Evolutionary conservation across 2,329 filamentous ascomycete genomes (phyloP), one percentile per base, ranked within the genome.

Genomic region (Aspergillus sp.): DNA sequence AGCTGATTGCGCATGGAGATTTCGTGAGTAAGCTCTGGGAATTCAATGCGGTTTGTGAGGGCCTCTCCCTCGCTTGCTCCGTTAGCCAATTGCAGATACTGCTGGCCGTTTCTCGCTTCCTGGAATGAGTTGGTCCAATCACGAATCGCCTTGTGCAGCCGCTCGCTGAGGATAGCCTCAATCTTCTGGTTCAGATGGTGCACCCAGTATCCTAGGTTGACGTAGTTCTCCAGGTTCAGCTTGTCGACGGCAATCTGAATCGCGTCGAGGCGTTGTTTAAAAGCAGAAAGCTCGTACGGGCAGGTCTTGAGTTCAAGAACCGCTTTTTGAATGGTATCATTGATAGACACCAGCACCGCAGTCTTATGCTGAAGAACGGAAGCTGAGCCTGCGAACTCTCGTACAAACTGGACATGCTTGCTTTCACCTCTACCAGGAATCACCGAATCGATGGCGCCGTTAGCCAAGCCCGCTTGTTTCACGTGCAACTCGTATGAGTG

Each of bases 1-100:
- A 97, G 91, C 76, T 99, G 95, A 71, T 98, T 98, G 34, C 92
- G 91, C 92, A 99, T 99, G 6, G 92, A 95, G 58, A 99, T 90
- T 75, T 99, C 95, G 69, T 97, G 92, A 17, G 95, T 84, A 25
- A 96, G 85, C 34, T 73, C 72, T 6, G 78, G 74, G 64, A 82
- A 82, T 50, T 78, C 71, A 34, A 81, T 77, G 22, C 68, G 72
- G 64, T 79, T 77, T 7, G 67, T 66, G 25, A 66, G 65, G 2
- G 66, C 61, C 53, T 79, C 76, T 0, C 64, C 30, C 28, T 78
- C 75, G 41, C 68, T 68, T 19, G 64, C 59, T 15, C 63, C 69
- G 17, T 62, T 66, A 3, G 65, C 67, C 4, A 64, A 54, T 28
- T 62, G 75, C 71, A 62, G 67, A 63, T 50, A 55, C 17, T 67